Percentiles rank a stretch among this genome's conserved stretches.
These are phyloP conservation scores for Pestalotiopsis sp. DNA, from an alignment of 2,329 filamentous ascomycete genomes.

Conservation along the genomic window DNA sequence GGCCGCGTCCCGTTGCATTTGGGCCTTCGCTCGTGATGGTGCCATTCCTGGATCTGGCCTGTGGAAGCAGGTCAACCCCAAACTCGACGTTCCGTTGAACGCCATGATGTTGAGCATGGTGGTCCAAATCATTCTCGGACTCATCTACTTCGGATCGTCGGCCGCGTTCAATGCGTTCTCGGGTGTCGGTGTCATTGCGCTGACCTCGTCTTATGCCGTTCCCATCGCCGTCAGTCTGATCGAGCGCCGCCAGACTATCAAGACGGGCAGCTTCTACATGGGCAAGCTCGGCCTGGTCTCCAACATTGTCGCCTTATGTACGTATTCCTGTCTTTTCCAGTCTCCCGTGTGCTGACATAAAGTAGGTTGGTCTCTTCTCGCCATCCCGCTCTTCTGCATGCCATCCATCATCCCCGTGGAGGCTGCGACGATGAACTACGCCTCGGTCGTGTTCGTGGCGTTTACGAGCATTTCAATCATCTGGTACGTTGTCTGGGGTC, in stretches of 20 bases:
- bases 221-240: constrained; percentile 68
- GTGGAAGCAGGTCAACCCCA: constrained; percentile 65
- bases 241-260: constrained; percentile 61
- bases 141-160: constrained; percentile 70
- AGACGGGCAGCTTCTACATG: constrained; percentile 60
- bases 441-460: constrained; percentile 72
- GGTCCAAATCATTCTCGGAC: constrained; percentile 63
- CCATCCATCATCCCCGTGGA: constrained; percentile 61
- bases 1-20: constrained; percentile 67
- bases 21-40: constrained; percentile 72
- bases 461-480: constrained; percentile 61
- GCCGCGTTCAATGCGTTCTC: constrained; percentile 76
- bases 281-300: constrained; percentile 62
- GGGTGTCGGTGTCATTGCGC: constrained; percentile 69
- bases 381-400: constrained; percentile 76
- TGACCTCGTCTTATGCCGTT: constrained; percentile 69
- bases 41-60: constrained; percentile 64
- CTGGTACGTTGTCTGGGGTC: constrained; percentile 74
- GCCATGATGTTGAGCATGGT: constrained; percentile 74
- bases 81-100: constrained; percentile 67
- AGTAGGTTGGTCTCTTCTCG: constrained; percentile 66
- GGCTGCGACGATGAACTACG: constrained; percentile 68
- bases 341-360: constrained; percentile 28
- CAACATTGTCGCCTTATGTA: constrained; percentile 55
- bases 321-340: neutral